phyloP scores from a whole-genome alignment of 345 rosid species.

The Gossypioides kirkii region DNA sequence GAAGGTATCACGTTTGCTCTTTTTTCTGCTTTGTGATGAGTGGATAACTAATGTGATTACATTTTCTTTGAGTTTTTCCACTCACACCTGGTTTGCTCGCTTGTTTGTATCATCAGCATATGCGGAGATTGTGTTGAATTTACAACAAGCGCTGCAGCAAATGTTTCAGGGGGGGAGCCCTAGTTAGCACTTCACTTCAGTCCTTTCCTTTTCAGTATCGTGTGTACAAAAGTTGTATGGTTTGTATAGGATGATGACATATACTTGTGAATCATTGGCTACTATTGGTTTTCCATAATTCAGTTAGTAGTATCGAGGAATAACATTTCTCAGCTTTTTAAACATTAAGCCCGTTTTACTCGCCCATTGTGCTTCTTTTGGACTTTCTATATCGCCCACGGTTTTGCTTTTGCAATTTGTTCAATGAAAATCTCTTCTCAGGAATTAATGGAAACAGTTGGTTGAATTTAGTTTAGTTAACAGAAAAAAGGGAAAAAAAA shows the following conservation, averaged over 20 bases:
- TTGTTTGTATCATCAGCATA: slow-evolving; percentile 44
- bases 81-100: neutral
- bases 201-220: neutral
- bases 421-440: neutral
- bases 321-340: neutral
- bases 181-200: slow-evolving; percentile 13
- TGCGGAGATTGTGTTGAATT: slow-evolving; percentile 81
- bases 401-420: neutral
- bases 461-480: too few relatives aligned
- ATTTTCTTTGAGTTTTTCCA: neutral
- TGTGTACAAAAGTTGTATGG: neutral
- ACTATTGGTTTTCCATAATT: neutral
- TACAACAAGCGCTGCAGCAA: slow-evolving; percentile 62
- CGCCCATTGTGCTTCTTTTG: neutral
- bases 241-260: neutral
- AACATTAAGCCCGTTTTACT: neutral
- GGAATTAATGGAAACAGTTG: neutral
- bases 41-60: neutral
- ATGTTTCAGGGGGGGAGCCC: slow-evolving; percentile 35
- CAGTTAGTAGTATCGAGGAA: neutral
- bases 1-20: slow-evolving; percentile 49
- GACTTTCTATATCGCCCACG: neutral
- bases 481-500: neutral
- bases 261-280: neutral
- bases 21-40: neutral